Conservation (phyloP, 2,329 filamentous ascomycete species). For the Sclerotinia borealis region DNA sequence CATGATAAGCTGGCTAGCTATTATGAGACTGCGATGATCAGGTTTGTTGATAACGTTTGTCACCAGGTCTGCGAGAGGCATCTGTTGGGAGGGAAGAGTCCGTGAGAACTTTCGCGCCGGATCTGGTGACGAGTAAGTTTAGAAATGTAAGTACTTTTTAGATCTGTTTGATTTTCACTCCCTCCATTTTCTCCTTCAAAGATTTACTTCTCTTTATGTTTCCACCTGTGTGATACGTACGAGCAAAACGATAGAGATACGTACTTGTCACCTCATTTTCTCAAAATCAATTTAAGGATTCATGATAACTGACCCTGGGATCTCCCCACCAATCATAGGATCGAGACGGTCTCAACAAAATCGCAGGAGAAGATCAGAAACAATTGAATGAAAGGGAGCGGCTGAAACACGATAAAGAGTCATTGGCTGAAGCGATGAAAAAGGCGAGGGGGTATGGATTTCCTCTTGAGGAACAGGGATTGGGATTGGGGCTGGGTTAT, state of each 20-base stretch:
- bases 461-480: background rate
- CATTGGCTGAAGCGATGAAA: background rate
- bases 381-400: background rate
- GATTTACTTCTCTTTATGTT: too few relatives aligned
- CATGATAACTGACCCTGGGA: too few relatives aligned
- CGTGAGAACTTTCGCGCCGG: slow-evolving; percentile 15
- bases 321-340: background rate
- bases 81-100: slow-evolving; percentile 17
- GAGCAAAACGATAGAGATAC: background rate
- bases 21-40: slow-evolving; percentile 15
- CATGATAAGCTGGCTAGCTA: slow-evolving; percentile 16
- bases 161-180: too few relatives aligned
- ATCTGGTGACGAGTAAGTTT: slow-evolving; percentile 2
- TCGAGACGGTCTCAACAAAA: background rate
- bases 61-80: slow-evolving; percentile 22
- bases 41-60: slow-evolving; percentile 23
- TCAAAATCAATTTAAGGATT: too few relatives aligned
- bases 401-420: background rate
- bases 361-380: background rate
- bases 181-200: too few relatives aligned
- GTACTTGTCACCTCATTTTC: too few relatives aligned
- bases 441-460: background rate
- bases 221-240: too few relatives aligned
- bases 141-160: background rate
- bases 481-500: too few relatives aligned